Base-by-base conservation (phyloP, 768 basidiomycete species). In the Fistulinella prunicolor region DNA sequence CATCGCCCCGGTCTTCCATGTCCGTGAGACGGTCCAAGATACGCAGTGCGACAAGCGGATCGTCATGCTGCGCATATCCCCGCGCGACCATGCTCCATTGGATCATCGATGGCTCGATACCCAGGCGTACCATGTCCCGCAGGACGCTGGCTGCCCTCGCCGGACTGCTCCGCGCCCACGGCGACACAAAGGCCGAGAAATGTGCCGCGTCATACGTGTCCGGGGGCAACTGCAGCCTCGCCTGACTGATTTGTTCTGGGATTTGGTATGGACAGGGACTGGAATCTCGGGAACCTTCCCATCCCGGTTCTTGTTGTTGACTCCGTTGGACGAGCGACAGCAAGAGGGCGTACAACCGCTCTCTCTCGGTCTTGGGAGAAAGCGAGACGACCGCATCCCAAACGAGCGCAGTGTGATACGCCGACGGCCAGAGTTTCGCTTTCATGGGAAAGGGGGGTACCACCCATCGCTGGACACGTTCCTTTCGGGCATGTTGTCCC, bases 161-260 rank as follows among this genome's bases (percentile, higher is more conserved):
- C 1, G 72, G 58, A 1, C 50, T 54, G 4, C 58, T 42, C 5
- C 54, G 45, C 42, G 71, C 70, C 55, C 80, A 66, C 17, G 60
- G 61, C 29, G 66, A 60, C 34, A 85, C 62, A 59, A 86, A 86
- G 0, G 80, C 73, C 1, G 71, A 77, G 58, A 86, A 87, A 51
- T 70, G 69, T 29, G 65, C 56, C 26, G 60, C 54, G 51, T 68
- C 72, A 65, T 65, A 52, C 16, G 69, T 53, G 20, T 66, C 58
- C 0, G 56, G 64, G 24, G 57, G 51, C 19, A 70, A 47, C 10
- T 61, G 46, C 28, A 65, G 42, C 12, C 32, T 5, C 32, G 32
- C 6, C 32, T 28, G 6, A 12, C 14, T 34, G 32, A 12, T 5
- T 34, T 12, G 32, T 34, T n/a, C 32, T 5, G 9, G 14, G 32